Evolutionary conservation across 2,329 filamentous ascomycete genomes (phyloP).

Genomic region (Corinectria fuckeliana): DNA sequence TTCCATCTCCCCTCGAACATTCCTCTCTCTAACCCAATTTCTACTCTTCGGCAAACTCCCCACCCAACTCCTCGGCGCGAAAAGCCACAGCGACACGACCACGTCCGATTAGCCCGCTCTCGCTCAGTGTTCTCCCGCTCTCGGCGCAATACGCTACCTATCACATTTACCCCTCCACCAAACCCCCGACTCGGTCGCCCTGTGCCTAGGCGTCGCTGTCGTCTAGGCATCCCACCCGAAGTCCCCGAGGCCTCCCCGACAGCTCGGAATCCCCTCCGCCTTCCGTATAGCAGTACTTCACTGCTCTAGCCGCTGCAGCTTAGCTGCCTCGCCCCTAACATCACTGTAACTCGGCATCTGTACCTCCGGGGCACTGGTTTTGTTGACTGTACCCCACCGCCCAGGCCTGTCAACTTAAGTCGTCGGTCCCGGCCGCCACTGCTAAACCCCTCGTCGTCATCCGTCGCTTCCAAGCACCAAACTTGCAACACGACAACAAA

Average conservation of each 20-base stretch:
- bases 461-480: slow-evolving; percentile 3
- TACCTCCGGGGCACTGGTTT: slow-evolving; percentile 2
- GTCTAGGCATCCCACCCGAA: slow-evolving; percentile 6
- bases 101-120: background rate
- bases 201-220: background rate
- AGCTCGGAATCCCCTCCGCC: slow-evolving; percentile 2
- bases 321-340: background rate
- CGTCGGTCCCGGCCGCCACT: slow-evolving; percentile 11
- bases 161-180: background rate
- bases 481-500: background rate
- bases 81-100: background rate
- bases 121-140: background rate
- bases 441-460: slow-evolving; percentile 11
- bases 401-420: background rate
- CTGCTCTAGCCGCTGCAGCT: background rate
- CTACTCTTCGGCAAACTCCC: background rate
- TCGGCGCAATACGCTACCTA: background rate
- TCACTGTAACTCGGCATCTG: background rate
- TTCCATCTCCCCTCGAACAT: background rate
- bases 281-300: background rate
- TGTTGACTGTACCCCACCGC: background rate
- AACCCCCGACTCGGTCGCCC: background rate
- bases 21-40: background rate
- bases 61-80: background rate
- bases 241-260: slow-evolving; percentile 6